Base-by-base conservation (phyloP, 495 filamentous ascomycete genomes). In the Chaetomium tenue region DNA sequence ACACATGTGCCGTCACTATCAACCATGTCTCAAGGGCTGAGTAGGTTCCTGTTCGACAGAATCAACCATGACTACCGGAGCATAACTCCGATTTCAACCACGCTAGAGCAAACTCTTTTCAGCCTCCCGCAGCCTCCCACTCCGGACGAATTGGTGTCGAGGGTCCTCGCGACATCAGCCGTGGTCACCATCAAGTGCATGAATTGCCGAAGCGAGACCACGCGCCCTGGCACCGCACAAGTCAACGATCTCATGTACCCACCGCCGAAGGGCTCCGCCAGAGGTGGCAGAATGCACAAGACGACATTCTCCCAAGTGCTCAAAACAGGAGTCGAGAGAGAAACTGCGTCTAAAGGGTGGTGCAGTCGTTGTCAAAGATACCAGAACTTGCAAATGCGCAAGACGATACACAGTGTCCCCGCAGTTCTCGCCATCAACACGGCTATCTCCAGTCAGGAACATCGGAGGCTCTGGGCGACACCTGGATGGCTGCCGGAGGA, bases 401-500 rank as follows among this genome's bases (percentile, higher is more conserved):
- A 93, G 67, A 88, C 87, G 0, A 87, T 97, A 16, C 86, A 89
- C 61, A 84, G 83, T 22, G 83, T 95, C 66, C 92, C 94, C n/a
- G 79, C 82, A 12, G 88, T 97, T 39, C 73, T 98, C 47, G 85
- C 93, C 74, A 82, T 98, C 25, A 96, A 97, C 72, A 85, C 93
- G 5, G 89, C 87, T 6, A 82, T 92, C 23, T 86, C 82, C 20
- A 89, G 79, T 23, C 79, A 83, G 0, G 88, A 94, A 61, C 87
- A 88, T 28, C 86, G 87, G 64, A 86, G 89, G 51, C 76, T 94
- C 23, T 98, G 94, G 95, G 81, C 88, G 8, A 90, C 86, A 26
- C 92, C 90, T 6, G 90, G 88, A 13, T 98, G 93, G 90, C 79
- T 98, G 18, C 94, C 94, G 0, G 89, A 92, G 67, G 91, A 96